phyloP scores from a whole-genome alignment of 1,284 basidiomycete species.

The Somion occarium region DNA sequence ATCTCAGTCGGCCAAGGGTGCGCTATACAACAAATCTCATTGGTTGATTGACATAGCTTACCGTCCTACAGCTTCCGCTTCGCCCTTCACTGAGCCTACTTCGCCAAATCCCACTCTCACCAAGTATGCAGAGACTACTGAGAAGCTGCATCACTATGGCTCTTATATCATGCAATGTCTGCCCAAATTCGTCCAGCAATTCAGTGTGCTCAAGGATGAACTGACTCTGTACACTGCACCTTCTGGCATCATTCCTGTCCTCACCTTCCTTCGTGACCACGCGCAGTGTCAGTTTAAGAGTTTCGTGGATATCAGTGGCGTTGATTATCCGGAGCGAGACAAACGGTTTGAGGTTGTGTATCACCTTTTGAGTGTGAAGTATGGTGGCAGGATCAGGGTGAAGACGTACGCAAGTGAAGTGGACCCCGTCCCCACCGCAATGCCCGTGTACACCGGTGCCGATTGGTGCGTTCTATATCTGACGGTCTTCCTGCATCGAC shows the following conservation, averaged over 20 bases:
- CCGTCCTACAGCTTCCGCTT: conserved; percentile 47
- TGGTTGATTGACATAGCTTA: conserved; percentile 7
- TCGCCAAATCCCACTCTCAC: conserved; percentile 80
- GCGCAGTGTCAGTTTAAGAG: conserved; percentile 93
- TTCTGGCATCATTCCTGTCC: conserved; percentile 76
- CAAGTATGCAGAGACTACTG: conserved; percentile 65
- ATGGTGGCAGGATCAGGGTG: conserved; percentile 83
- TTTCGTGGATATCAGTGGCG: conserved; percentile 92
- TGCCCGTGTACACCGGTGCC: conserved; percentile 82
- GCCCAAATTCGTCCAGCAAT: conserved; percentile 95
- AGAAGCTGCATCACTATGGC: conserved; percentile 83
- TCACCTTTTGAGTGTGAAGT: conserved; percentile 82
- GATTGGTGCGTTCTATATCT: conserved; percentile 70
- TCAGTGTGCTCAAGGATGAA: conserved; percentile 97
- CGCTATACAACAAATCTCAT: conserved; percentile 4
- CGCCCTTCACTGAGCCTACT: conserved; percentile 83
- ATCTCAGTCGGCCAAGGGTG: conserved; percentile 48
- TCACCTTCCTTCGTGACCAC: conserved; percentile 96
- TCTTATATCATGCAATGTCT: conserved; percentile 89
- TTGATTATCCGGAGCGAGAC: conserved; percentile 90
- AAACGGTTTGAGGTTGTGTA: conserved; percentile 98
- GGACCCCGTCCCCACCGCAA: conserved; percentile 87
- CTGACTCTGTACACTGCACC: conserved; percentile 89
- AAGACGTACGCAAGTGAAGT: conserved; percentile 98
- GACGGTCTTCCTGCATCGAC: too few species aligned